A percentile compares a stretch with the other conserved stretches of the same genome.
Evolutionary conservation across 352 stramenopile genomes (phyloP).

Genomic region (Stramenopiles sp.): DNA sequence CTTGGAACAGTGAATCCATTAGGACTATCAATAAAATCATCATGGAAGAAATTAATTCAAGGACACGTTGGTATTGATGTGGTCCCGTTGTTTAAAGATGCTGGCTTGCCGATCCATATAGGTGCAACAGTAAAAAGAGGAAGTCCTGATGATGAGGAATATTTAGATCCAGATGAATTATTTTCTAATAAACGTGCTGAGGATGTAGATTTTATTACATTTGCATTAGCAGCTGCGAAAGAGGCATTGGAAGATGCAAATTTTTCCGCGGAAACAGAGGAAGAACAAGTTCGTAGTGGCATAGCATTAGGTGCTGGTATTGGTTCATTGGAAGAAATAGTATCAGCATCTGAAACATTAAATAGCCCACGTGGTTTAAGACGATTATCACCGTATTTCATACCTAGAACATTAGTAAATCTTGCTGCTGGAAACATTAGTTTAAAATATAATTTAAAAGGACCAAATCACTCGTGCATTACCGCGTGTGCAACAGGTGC

Average conservation of each 20-base stretch:
- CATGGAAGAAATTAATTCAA: slow-evolving; percentile 51
- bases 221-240: too few relatives aligned
- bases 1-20: slow-evolving; percentile 67
- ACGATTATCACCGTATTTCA: slow-evolving; percentile 74
- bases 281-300: too few relatives aligned
- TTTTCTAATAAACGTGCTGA: too few relatives aligned
- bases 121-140: too few relatives aligned
- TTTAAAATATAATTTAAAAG: slow-evolving; percentile 69
- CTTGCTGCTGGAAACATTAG: slow-evolving; percentile 67
- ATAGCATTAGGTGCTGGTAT: slow-evolving; percentile 56
- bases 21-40: slow-evolving; percentile 46
- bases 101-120: too few relatives aligned
- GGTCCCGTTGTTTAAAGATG: too few relatives aligned
- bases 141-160: too few relatives aligned
- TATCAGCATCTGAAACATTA: too few relatives aligned
- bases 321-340: slow-evolving; percentile 56
- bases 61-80: slow-evolving; percentile 48
- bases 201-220: too few relatives aligned
- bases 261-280: too few relatives aligned
- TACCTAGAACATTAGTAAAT: slow-evolving; percentile 75
- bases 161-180: too few relatives aligned
- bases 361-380: slow-evolving; percentile 32
- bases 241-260: too few relatives aligned
- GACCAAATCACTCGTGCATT: slow-evolving; percentile 85
- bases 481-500: slow-evolving; percentile 88